phyloP scores from a whole-genome alignment of 2,329 filamentous ascomycete genomes.

The Penicillium sp. region DNA sequence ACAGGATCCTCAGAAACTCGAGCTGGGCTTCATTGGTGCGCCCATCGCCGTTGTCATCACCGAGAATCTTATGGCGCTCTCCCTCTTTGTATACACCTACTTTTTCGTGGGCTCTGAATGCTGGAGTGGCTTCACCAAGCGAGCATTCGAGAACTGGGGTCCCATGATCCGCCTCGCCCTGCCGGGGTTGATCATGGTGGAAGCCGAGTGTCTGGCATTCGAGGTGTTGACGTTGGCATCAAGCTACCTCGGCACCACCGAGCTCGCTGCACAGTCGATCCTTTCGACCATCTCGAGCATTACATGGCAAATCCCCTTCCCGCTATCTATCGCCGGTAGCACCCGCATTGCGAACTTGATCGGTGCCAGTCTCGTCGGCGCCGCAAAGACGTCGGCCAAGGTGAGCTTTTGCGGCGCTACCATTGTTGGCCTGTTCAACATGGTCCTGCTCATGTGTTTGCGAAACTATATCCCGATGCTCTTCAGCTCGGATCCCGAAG shows the following conservation, averaged over 20 bases:
- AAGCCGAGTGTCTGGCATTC: slow-evolving; percentile 90
- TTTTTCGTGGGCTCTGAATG: slow-evolving; percentile 69
- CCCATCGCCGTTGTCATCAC: slow-evolving; percentile 72
- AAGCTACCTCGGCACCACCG: slow-evolving; percentile 71
- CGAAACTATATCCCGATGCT: slow-evolving; percentile 70
- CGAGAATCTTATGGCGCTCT: slow-evolving; percentile 66
- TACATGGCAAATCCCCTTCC: slow-evolving; percentile 88
- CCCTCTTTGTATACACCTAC: slow-evolving; percentile 69
- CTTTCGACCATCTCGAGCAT: slow-evolving; percentile 72
- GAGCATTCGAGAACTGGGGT: slow-evolving; percentile 68
- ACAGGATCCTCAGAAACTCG: slow-evolving; percentile 42
- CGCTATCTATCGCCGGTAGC: slow-evolving; percentile 79
- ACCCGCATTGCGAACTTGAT: slow-evolving; percentile 91
- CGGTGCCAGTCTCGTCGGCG: slow-evolving; percentile 74
- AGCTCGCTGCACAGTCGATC: slow-evolving; percentile 83
- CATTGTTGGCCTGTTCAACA: slow-evolving; percentile 73
- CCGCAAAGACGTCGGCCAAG: slow-evolving; percentile 73
- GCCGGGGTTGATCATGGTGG: slow-evolving; percentile 87
- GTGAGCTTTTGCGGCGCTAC: slow-evolving; percentile 66
- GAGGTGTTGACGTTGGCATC: slow-evolving; percentile 82
- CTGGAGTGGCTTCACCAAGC: slow-evolving; percentile 73
- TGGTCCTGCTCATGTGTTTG: slow-evolving; percentile 63
- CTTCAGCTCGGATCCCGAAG: slow-evolving; percentile 69
- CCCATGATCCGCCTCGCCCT: slow-evolving; percentile 84
- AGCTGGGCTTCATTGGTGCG: slow-evolving; percentile 70